A percentile compares a stretch with the other conserved stretches of the same genome.
Conservation (phyloP, 2,329 filamentous ascomycete species). For the Chrysosporium keratinophilum region DNA sequence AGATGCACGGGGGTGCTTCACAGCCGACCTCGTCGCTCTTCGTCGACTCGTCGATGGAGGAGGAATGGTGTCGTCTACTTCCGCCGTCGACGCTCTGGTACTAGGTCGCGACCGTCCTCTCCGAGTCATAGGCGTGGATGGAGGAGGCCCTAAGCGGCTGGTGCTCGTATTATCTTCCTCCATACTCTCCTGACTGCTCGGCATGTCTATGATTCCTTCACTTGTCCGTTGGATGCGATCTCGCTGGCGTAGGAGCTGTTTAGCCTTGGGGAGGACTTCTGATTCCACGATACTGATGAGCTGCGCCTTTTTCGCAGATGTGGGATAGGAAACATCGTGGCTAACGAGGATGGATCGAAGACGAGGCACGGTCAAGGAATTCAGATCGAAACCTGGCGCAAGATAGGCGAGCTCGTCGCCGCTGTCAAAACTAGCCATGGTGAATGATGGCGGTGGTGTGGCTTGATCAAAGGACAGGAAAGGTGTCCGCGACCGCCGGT, state of each 20-base stretch:
- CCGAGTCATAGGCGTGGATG: constrained; percentile 40
- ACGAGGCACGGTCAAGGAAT: constrained; percentile 71
- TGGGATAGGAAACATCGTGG: constrained; percentile 75
- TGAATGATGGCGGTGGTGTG: background rate
- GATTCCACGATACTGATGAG: constrained; percentile 75
- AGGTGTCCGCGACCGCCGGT: background rate
- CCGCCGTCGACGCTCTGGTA: constrained; percentile 37
- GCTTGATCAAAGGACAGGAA: background rate
- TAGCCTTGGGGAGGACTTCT: constrained; percentile 66
- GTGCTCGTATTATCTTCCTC: constrained; percentile 47
- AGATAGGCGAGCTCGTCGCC: constrained; percentile 67
- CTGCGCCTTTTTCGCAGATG: constrained; percentile 82
- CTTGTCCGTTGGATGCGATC: constrained; percentile 76
- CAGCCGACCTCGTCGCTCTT: constrained; percentile 35
- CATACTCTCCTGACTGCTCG: constrained; percentile 54
- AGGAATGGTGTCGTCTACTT: constrained; percentile 24
- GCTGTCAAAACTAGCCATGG: constrained; percentile 7
- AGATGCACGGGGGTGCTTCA: constrained; percentile 43
- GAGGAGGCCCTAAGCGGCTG: constrained; percentile 35
- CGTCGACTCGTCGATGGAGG: constrained; percentile 40
- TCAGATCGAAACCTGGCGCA: constrained; percentile 73
- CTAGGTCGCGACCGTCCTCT: constrained; percentile 42
- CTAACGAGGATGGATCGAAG: constrained; percentile 84
- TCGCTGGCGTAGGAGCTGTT: constrained; percentile 62
- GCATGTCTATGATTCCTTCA: constrained; percentile 64